phyloP scores from a whole-genome alignment of 768 basidiomycete genomes.

The Austroboletus eburneus region DNA sequence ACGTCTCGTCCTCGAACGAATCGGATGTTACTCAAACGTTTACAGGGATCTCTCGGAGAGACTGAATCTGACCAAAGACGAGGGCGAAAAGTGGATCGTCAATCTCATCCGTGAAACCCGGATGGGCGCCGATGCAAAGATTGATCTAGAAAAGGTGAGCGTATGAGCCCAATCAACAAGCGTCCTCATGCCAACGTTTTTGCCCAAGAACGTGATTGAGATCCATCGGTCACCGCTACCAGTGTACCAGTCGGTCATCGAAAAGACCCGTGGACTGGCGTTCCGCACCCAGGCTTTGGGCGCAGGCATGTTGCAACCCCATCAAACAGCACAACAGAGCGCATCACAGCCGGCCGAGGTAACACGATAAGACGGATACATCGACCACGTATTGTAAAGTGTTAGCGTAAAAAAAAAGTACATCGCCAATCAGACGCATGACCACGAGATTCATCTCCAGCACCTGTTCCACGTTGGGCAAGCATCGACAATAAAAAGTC shows the following conservation, averaged over 20 bases:
- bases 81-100: constrained; percentile 99
- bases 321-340: constrained; percentile 29
- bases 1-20: constrained; percentile 21
- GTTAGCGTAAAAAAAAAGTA: constrained; percentile 4
- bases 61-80: constrained; percentile 87
- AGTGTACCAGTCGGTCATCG: constrained; percentile 91
- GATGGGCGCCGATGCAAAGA: constrained; percentile 96
- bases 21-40: not conserved
- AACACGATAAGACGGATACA: constrained; percentile 17
- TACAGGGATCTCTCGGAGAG: constrained; percentile 86
- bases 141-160: constrained; percentile 87
- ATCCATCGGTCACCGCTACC: constrained; percentile 88
- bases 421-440: not conserved
- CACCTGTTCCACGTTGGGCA: constrained; percentile 26
- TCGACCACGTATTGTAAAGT: constrained; percentile 4
- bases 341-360: constrained; percentile 29
- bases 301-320: constrained; percentile 57
- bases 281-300: constrained; percentile 89
- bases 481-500: not conserved
- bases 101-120: constrained; percentile 97
- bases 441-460: constrained; percentile 25
- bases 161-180: not conserved
- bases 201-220: constrained; percentile 94
- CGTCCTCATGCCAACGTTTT: constrained; percentile 8
- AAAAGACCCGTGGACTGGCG: constrained; percentile 89